Evolutionary conservation across 148 eudicot species (phyloP), one percentile per base, ranked within the genome.

Genomic region (Rheum nobile): DNA sequence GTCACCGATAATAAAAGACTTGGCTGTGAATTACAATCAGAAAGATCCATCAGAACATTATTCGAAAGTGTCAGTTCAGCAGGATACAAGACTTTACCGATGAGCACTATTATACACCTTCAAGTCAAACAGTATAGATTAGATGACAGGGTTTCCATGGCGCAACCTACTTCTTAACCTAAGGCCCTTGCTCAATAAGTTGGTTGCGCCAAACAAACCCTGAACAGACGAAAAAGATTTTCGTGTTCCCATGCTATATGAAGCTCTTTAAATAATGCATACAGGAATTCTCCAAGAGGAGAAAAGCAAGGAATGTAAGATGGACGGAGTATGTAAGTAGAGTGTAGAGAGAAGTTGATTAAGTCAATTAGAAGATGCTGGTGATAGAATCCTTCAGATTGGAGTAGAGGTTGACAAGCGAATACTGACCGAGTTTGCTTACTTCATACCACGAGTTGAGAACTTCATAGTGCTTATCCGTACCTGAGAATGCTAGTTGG

Each of bases 401-500:
- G 1, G 86, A 84, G 69, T 87, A 89, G 39, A 87, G 88, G 61
- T 85, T 84, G 67, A 72, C 87, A 9, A 89, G 85, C 11, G 94
- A 89, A 76, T 89, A 89, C 75, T 87, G 94, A 1, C 91, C 86
- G 26, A 89, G 89, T 72, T 87, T 89, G 50, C 80, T 77, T 72
- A 87, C 91, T 79, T 89, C 91, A 47, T 87, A 87, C 94, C 94
- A 89, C 1, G 94, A 87, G 81, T 89, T 89, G 75, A 87, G 80
- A 69, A 89, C 91, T 8, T 80, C 22, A n/a, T 71, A 76, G 28
- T 89, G 86, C 97, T 91, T 94, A 76, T 94, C 96, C 1, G 97
- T 94, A 72, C 97, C 97, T 1, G 98, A 91, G 78, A 94, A 94
- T 1, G 97, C 96, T 17, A 91, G 67, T 67, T 94, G 98, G 48